These are phyloP conservation scores for Malus sylvestris DNA, from an alignment of 306 rosid genomes.

Conservation along the genomic window DNA sequence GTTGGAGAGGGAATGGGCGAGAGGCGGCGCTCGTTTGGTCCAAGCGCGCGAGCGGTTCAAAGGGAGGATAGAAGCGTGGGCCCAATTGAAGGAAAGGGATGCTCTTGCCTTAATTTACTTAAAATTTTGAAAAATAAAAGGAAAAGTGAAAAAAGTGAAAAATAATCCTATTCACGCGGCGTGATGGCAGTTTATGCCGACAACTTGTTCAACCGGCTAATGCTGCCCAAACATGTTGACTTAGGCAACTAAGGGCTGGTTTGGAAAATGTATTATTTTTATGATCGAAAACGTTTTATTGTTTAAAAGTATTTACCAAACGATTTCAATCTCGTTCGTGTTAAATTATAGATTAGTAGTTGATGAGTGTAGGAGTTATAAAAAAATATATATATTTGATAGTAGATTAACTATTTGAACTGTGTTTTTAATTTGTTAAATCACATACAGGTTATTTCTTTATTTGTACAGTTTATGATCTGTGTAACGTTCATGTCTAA, in stretches of 20 bases:
- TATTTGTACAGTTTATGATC: too few relatives aligned
- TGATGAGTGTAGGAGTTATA: too few relatives aligned
- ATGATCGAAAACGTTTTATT: rapidly evolving
- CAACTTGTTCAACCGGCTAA: constrained; percentile 17
- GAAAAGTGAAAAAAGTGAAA: not conserved
- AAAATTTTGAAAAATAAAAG: not conserved
- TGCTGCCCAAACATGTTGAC: not conserved
- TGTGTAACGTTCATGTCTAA: too few relatives aligned
- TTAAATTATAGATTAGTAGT: too few relatives aligned
- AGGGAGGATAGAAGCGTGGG: not conserved
- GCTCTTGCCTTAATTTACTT: not conserved
- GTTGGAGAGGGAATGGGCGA: not conserved
- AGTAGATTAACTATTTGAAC: too few relatives aligned
- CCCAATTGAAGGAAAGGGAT: not conserved
- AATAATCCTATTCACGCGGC: constrained; percentile 22
- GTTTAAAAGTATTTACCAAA: too few relatives aligned
- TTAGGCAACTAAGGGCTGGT: too few relatives aligned
- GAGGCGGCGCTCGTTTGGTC: not conserved
- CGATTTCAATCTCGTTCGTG: too few relatives aligned
- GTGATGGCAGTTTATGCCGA: constrained; percentile 16
- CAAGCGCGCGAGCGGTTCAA: constrained; percentile 29
- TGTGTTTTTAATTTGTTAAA: too few relatives aligned
- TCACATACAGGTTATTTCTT: too few relatives aligned
- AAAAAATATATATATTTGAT: too few relatives aligned
- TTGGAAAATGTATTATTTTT: too few relatives aligned